A percentile compares a stretch with the other conserved stretches of the same genome.
Evolutionary conservation across 176 grass and related monocot species (phyloP).

Genomic region (Lolium multiflorum): DNA sequence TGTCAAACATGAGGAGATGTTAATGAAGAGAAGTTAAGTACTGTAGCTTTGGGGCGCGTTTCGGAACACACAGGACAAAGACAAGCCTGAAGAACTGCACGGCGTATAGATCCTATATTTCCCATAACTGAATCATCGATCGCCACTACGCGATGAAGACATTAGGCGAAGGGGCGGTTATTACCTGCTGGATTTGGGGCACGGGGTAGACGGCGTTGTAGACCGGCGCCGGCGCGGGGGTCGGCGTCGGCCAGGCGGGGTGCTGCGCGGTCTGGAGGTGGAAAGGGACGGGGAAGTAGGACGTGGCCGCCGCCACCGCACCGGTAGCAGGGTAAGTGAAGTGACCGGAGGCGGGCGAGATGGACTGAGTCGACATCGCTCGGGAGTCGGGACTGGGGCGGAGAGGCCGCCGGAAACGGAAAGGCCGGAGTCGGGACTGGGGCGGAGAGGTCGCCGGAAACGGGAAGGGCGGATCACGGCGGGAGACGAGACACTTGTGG

Average conservation of each 20-base stretch:
- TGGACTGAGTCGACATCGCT: conserved; percentile 59
- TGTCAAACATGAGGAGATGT: not conserved
- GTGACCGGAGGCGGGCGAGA: conserved; percentile 48
- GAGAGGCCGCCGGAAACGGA: not conserved
- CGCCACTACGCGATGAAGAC: too few relatives aligned
- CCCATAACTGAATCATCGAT: not conserved
- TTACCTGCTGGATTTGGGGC: conserved; percentile 74
- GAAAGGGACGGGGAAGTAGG: conserved; percentile 76
- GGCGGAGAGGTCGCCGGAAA: not conserved
- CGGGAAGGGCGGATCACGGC: not conserved
- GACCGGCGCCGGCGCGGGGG: not conserved
- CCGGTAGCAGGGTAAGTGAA: conserved; percentile 43
- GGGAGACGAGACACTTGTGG: not conserved
- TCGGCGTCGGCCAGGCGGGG: conserved; percentile 12
- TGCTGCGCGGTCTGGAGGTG: conserved; percentile 65
- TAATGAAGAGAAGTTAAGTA: not conserved
- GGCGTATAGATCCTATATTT: not conserved
- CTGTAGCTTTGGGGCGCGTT: not conserved
- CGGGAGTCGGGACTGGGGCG: not conserved
- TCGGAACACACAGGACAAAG: not conserved
- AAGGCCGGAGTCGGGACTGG: not conserved
- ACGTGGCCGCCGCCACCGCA: not conserved
- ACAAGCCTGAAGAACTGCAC: too few relatives aligned
- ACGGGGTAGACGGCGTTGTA: conserved; percentile 44
- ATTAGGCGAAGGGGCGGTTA: not conserved